phyloP scores from a whole-genome alignment of 208 protist genomes.

The Naegleria gruberi region DNA sequence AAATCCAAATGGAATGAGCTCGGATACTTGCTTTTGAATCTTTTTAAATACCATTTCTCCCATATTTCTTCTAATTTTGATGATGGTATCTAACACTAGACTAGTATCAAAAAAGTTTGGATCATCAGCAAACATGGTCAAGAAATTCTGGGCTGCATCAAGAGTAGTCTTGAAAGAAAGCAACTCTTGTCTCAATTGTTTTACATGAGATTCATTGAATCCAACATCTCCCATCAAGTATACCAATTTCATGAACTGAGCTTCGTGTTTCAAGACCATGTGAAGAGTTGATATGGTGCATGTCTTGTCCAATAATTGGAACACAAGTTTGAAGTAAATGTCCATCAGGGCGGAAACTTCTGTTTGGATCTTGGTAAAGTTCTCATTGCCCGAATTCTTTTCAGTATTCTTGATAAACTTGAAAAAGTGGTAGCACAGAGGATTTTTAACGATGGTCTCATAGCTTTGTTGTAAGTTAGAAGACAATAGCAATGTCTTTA shows the following conservation, averaged over 20 bases:
- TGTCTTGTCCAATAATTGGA: neutral
- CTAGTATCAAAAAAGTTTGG: neutral
- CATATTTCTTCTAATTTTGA: neutral
- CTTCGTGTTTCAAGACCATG: neutral
- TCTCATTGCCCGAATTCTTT: neutral
- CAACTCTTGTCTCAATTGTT: neutral
- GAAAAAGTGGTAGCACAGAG: neutral
- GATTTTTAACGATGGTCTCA: neutral
- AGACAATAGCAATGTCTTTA: neutral
- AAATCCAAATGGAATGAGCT: neutral
- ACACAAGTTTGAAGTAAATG: neutral
- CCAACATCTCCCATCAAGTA: slow-evolving; percentile 18
- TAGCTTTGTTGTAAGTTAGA: neutral
- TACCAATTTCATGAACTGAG: neutral
- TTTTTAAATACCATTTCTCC: neutral
- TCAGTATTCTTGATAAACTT: neutral
- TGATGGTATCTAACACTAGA: neutral
- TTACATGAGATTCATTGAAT: neutral
- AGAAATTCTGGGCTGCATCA: neutral
- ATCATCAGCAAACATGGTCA: neutral
- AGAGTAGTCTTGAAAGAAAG: neutral
- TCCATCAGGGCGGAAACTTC: neutral
- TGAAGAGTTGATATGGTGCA: neutral
- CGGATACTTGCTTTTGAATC: neutral
- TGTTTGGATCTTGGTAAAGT: neutral